Evolutionary conservation across 768 basidiomycete genomes (phyloP), one percentile per base, ranked within the genome.

Genomic region (Naganishia vishniacii): DNA sequence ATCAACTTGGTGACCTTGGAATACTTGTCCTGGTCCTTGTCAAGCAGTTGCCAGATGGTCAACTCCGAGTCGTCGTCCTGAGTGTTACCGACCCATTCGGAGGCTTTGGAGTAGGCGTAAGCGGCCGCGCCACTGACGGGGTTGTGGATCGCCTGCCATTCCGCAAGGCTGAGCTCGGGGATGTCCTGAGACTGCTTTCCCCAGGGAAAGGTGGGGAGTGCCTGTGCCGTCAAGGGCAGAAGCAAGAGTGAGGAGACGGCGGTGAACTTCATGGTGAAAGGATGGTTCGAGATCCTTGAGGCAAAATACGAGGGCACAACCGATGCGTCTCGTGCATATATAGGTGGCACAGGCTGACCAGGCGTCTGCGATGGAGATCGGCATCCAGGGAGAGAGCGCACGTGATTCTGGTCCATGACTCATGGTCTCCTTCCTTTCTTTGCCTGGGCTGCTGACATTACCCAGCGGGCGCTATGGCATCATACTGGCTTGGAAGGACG

Each of bases 21-120:
- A 67, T 74, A 77, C 51, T 64, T 68, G 42, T 75, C 62, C 25
- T 70, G 64, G 65, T 75, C 72, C 31, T 69, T 70, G 59, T 75
- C 69, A 16, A 77, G 58, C 48, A 71, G 67, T 62, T 74, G 70
- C 73, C 73, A 77, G 65, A 77, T 74, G n/a, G 76, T 75, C 63
- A 66, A 47, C 26, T 70, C 66, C n/a, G 65, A 56, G n/a, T 70
- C 66, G 48, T 69, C 69, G 48, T 41, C 41, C 45, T 64, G 53
- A 26, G 34, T 46, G 23, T 42, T 29, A 6, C 31, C 46, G 8
- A 47, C 9, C 61, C 61, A 62, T 32, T 53, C 49, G 4, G 53
- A 26, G 34, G 53, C 53, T 23, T 56, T 56, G 13, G 53, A 40
- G 53, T 56, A 56, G 37, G 53, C 53, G 49, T 51, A 51, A 6